Evolutionary conservation across 129 eudicot genomes (phyloP), one percentile per base, ranked within the genome.

Genomic region (Kitagawia praeruptora): DNA sequence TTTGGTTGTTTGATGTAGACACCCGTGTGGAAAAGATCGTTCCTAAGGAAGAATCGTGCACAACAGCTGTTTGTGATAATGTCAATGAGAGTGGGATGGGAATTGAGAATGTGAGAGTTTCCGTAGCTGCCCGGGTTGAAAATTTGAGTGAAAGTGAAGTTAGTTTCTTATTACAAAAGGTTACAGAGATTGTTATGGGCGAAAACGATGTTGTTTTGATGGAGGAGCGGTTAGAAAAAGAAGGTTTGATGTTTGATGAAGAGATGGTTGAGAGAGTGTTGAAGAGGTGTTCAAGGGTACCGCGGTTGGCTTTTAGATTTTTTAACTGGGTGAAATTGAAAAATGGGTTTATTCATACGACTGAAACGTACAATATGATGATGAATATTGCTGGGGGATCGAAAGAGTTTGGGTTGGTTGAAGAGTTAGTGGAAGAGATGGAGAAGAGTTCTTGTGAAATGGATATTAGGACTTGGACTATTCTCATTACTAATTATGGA

Each of bases 281-380:
- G 82, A 93, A 89, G 90, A 91, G 97, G 81, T 93, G 97, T 78
- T 91, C 91, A 54, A 91, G 87, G 82, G 93, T 91, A 61, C 96
- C 98, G 42, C 85, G 87, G 76, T 84, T 88, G 77, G 95, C 91
- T 78, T 80, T 85, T 69, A 85, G 88, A 79, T 91, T 93, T 77
- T 93, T 93, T 79, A 77, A 84, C 67, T 87, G 90, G 92, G 83
- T 86, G 81, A 89, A 87, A 84, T 18, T 51, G 77, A 82, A 73
- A 18, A 75, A 83, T 76, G 84, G 83, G 40, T 80, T 86, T 61
- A 56, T 44, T 75, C 83, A 81, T 80, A 81, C 92, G 39, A 89
- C 90, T 61, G 82, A 83, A 45, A 85, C 81, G 13, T 93, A 84
- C 75, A 89, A 90, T 78, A 85, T 90, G 9, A 85, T 91, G 88